A percentile compares a stretch with the other conserved stretches of the same genome.
These are phyloP conservation scores for Galerina sulciceps DNA, from an alignment of 768 basidiomycete genomes.

Conservation along the genomic window DNA sequence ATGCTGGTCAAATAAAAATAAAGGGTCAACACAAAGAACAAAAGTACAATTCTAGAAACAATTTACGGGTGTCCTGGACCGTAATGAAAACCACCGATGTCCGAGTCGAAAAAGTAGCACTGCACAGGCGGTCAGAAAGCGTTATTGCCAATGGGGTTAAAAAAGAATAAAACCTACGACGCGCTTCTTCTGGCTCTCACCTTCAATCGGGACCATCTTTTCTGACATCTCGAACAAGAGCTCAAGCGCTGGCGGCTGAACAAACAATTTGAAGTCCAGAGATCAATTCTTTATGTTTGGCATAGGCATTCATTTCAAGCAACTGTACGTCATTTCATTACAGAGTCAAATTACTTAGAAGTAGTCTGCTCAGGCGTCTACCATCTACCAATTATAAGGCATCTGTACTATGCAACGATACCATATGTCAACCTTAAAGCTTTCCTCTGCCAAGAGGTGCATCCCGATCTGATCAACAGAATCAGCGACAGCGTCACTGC, in stretches of 20 bases:
- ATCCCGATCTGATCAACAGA: slow-evolving; percentile 44
- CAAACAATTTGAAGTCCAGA: too few relatives aligned
- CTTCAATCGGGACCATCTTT: slow-evolving; percentile 67
- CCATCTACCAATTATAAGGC: not conserved
- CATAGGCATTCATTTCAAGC: slow-evolving; percentile 18
- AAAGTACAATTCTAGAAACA: not conserved
- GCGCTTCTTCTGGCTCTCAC: slow-evolving; percentile 80
- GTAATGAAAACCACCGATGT: slow-evolving; percentile 99
- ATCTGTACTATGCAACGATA: not conserved
- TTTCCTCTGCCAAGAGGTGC: slow-evolving; percentile 69
- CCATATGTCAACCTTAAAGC: slow-evolving; percentile 39
- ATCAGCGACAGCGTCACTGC: slow-evolving; percentile 11
- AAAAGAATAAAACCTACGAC: slow-evolving; percentile 63
- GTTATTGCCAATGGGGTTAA: slow-evolving; percentile 5
- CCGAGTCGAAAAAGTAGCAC: slow-evolving; percentile 99
- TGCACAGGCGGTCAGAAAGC: slow-evolving; percentile 34
- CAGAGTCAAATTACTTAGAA: not conserved
- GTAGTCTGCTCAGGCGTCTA: not conserved
- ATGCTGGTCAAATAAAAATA: slow-evolving; percentile 57
- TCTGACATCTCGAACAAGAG: slow-evolving; percentile 38
- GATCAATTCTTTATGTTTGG: slow-evolving; percentile 23
- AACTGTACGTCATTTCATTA: slow-evolving; percentile 13
- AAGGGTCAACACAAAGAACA: not conserved
- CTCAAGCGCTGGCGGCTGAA: slow-evolving; percentile 13
- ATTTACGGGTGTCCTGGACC: slow-evolving; percentile 93